Evolutionary conservation across 495 filamentous ascomycete species (phyloP).

Genomic region (Cercophora newfieldiana): DNA sequence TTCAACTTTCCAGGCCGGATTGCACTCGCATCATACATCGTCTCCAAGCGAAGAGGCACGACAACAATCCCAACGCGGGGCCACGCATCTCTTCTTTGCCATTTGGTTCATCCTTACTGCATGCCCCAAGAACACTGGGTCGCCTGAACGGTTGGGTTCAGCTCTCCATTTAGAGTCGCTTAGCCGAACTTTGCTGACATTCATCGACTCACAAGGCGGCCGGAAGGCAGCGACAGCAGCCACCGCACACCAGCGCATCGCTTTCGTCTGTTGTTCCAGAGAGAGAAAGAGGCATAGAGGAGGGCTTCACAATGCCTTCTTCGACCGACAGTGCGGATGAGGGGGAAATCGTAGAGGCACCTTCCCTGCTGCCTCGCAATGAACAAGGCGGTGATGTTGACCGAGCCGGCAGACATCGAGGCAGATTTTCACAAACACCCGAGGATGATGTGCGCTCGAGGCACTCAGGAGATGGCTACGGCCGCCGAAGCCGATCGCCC

Average conservation of each 20-base stretch:
- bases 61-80: neutral
- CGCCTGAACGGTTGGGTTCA: slow-evolving; percentile 29
- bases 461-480: slow-evolving; percentile 57
- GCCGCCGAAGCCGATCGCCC: slow-evolving; percentile 41
- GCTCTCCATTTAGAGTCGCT: slow-evolving; percentile 17
- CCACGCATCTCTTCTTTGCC: neutral
- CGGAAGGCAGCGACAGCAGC: neutral
- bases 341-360: slow-evolving; percentile 84
- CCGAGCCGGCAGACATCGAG: slow-evolving; percentile 66
- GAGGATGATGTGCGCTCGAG: slow-evolving; percentile 73
- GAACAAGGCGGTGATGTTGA: slow-evolving; percentile 60
- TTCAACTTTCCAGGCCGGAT: neutral
- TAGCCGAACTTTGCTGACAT: slow-evolving; percentile 17
- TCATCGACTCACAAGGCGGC: slow-evolving; percentile 10
- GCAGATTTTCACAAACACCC: slow-evolving; percentile 73
- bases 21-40: neutral
- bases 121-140: neutral
- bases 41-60: neutral
- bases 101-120: neutral
- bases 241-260: neutral
- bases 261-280: neutral
- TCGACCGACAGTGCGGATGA: slow-evolving; percentile 64
- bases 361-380: slow-evolving; percentile 54
- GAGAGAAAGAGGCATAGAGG: slow-evolving; percentile 1
- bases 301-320: slow-evolving; percentile 43